These are phyloP conservation scores for Firmiana major DNA, from an alignment of 345 rosid genomes.

Conservation along the genomic window DNA sequence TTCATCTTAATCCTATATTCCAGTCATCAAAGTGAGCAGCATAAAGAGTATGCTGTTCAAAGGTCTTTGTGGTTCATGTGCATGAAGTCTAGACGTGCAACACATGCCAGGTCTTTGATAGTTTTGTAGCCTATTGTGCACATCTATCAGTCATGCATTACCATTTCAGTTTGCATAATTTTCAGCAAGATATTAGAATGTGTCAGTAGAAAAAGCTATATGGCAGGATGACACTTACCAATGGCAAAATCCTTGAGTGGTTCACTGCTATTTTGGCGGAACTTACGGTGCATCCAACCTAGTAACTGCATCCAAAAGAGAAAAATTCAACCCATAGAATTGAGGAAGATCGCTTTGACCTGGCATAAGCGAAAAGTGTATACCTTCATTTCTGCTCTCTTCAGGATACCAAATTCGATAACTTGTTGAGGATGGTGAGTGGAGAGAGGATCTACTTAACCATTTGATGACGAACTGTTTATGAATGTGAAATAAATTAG, in stretches of 20 bases:
- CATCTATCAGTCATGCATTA: neutral
- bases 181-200: neutral
- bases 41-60: neutral
- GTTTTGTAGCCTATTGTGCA: neutral
- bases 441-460: conserved; percentile 21
- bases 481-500: conserved; percentile 21
- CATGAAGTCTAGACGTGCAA: neutral
- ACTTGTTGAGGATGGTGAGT: conserved; percentile 13
- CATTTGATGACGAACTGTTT: conserved; percentile 13
- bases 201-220: neutral
- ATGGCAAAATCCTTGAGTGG: conserved; percentile 51
- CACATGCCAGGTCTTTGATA: neutral
- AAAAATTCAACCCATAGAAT: neutral
- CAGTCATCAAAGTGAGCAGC: neutral
- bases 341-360: neutral
- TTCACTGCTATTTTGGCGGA: conserved; percentile 58
- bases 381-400: conserved; percentile 54
- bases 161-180: neutral
- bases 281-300: conserved; percentile 87
- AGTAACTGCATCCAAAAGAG: conserved; percentile 49
- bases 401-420: conserved; percentile 24
- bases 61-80: neutral
- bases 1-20: conserved; percentile 3
- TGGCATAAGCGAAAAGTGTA: neutral
- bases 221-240: conserved; percentile 36